These are phyloP conservation scores for Telopea speciosissima DNA, from an alignment of 177 flowering plant genomes.

Conservation along the genomic window DNA sequence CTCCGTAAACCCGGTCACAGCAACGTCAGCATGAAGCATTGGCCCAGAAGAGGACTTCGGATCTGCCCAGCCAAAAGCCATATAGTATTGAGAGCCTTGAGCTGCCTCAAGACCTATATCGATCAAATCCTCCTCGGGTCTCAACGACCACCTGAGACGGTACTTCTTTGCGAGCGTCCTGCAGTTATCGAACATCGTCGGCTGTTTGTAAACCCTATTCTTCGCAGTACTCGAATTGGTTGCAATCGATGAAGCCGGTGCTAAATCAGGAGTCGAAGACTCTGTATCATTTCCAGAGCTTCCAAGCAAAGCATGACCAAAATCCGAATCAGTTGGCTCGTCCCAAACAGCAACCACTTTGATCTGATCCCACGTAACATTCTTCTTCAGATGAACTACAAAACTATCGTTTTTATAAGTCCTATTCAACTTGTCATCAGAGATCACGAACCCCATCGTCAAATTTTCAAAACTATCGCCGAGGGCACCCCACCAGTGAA, in stretches of 20 bases:
- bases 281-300: slow-evolving; percentile 13
- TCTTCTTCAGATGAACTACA: slow-evolving; percentile 42
- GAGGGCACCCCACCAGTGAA: slow-evolving; percentile 80
- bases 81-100: slow-evolving; percentile 45
- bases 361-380: slow-evolving; percentile 70
- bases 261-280: slow-evolving; percentile 15
- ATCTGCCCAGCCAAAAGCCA: slow-evolving; percentile 95
- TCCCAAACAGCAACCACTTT: slow-evolving; percentile 79
- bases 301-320: slow-evolving; percentile 59
- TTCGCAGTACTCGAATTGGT: background rate
- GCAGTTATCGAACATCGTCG: slow-evolving; percentile 86
- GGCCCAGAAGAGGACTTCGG: slow-evolving; percentile 35
- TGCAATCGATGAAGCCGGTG: slow-evolving; percentile 17
- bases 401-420: slow-evolving; percentile 64
- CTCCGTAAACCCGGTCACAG: slow-evolving; percentile 74
- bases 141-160: slow-evolving; percentile 75
- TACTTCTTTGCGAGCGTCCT: slow-evolving; percentile 46
- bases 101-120: slow-evolving; percentile 86
- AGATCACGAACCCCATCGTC: slow-evolving; percentile 58
- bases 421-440: slow-evolving; percentile 52
- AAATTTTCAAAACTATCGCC: slow-evolving; percentile 55
- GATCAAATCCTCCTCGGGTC: slow-evolving; percentile 32
- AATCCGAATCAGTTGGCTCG: slow-evolving; percentile 58
- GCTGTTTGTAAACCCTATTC: slow-evolving; percentile 23
- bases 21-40: slow-evolving; percentile 75